Conservation (phyloP, 148 eudicot species). For the Simmondsia chinensis region DNA sequence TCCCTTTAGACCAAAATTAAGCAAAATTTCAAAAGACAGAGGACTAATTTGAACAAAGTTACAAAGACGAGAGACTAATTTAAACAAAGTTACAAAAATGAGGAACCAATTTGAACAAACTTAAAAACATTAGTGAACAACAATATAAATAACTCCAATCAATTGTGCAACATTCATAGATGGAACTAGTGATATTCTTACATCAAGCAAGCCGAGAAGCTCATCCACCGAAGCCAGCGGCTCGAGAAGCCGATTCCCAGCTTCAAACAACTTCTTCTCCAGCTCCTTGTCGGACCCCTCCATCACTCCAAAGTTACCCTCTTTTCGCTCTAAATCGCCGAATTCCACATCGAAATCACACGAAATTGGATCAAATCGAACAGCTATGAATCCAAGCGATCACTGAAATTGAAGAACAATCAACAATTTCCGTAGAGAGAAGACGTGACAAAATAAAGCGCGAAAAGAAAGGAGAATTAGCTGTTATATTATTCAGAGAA, state of each 20-base stretch:
- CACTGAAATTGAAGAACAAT: too few species aligned
- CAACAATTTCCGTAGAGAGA: too few species aligned
- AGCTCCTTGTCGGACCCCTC: constrained; percentile 48
- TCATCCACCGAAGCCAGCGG: constrained; percentile 36
- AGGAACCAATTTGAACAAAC: too few species aligned
- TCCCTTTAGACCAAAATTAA: too few species aligned
- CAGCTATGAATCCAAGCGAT: too few species aligned
- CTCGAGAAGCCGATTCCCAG: constrained; percentile 43
- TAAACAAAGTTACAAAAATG: too few species aligned
- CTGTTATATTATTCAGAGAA: too few species aligned
- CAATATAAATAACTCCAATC: background rate
- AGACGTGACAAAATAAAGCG: background rate
- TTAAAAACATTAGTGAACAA: background rate
- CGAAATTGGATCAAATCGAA: too few species aligned
- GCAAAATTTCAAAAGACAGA: too few species aligned
- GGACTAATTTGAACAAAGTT: too few species aligned
- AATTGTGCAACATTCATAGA: background rate
- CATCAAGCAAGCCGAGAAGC: constrained; percentile 52
- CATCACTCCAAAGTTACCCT: constrained; percentile 20
- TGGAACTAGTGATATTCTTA: constrained; percentile 16
- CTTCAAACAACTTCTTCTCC: constrained; percentile 36
- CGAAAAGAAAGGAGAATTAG: background rate
- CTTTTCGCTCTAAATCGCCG: background rate
- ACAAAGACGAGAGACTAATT: too few species aligned
- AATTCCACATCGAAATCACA: background rate